Percentiles rank a stretch among this genome's conserved stretches.
phyloP scores from a whole-genome alignment of 306 rosid genomes.

The Medicago lupulina region DNA sequence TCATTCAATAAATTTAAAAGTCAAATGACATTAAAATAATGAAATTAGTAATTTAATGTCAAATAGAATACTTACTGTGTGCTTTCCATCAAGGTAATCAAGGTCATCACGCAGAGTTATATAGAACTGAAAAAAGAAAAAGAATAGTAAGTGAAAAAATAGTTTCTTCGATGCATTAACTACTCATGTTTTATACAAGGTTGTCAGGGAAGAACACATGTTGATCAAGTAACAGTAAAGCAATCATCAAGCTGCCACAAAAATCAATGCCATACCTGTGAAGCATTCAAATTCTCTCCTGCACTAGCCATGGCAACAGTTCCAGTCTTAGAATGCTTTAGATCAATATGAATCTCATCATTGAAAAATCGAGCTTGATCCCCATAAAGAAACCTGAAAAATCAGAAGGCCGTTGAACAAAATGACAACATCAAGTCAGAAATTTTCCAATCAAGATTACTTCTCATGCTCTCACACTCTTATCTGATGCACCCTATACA shows the following conservation, averaged over 20 bases:
- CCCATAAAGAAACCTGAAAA: slow-evolving; percentile 82
- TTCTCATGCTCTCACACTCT: neutral
- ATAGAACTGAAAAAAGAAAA: slow-evolving; percentile 68
- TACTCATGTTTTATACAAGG: neutral
- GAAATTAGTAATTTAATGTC: neutral
- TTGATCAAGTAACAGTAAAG: neutral
- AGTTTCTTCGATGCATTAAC: neutral
- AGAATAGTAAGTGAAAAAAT: slow-evolving; percentile 22
- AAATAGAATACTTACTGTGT: slow-evolving; percentile 67
- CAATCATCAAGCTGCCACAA: slow-evolving; percentile 7
- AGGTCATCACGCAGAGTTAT: slow-evolving; percentile 88
- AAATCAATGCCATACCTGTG: slow-evolving; percentile 68
- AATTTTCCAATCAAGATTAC: slow-evolving; percentile 4
- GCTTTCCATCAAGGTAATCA: slow-evolving; percentile 93
- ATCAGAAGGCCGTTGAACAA: neutral
- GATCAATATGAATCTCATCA: slow-evolving; percentile 84
- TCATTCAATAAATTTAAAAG: neutral
- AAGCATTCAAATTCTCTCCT: slow-evolving; percentile 96
- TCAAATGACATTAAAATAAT: neutral
- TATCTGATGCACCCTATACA: neutral
- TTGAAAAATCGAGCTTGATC: slow-evolving; percentile 94
- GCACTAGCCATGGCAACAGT: slow-evolving; percentile 89
- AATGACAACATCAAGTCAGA: slow-evolving; percentile 19
- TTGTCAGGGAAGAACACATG: neutral
- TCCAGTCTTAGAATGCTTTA: slow-evolving; percentile 92